Evolutionary conservation across 1,284 basidiomycete species (phyloP).

Genomic region (Leccinum fuscescens): DNA sequence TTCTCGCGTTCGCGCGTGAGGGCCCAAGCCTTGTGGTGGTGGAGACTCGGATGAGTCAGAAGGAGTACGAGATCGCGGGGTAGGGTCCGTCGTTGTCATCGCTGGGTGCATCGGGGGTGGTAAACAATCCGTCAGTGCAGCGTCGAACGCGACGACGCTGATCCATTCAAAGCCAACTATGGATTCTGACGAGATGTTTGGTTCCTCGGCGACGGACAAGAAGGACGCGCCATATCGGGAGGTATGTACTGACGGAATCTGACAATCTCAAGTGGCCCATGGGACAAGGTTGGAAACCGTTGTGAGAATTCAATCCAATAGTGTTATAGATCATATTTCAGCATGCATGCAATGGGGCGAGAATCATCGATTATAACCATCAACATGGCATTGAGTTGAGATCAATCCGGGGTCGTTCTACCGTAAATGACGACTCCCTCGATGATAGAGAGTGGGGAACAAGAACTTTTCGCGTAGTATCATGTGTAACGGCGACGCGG

Average conservation of each 20-base stretch:
- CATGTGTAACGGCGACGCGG: conserved; percentile 14
- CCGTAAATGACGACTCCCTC: not conserved
- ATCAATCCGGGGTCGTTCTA: not conserved
- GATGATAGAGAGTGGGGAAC: not conserved
- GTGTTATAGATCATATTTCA: not conserved
- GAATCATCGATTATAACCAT: not conserved
- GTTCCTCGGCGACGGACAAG: not conserved
- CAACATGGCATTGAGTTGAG: not conserved
- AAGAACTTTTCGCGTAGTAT: conserved; percentile 18
- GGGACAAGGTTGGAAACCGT: conserved; percentile 56
- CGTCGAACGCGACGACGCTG: too few relatives aligned
- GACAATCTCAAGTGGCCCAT: conserved; percentile 63
- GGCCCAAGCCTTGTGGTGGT: conserved; percentile 37
- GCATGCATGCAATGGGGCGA: not conserved
- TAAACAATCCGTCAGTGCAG: not conserved
- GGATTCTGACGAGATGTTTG: conserved; percentile 25
- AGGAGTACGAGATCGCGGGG: not conserved
- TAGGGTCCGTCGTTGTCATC: conserved; percentile 16
- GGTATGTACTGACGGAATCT: conserved; percentile 32
- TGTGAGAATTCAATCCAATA: conserved; percentile 24
- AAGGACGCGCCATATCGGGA: not conserved
- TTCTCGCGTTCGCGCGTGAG: conserved; percentile 23
- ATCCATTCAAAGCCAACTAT: conserved; percentile 26
- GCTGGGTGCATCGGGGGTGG: conserved; percentile 56
- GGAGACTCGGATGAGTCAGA: not conserved